Evolutionary conservation across 441 rosid genomes (phyloP), one percentile per base, ranked within the genome.

Genomic region (Biscutella auriculata): DNA sequence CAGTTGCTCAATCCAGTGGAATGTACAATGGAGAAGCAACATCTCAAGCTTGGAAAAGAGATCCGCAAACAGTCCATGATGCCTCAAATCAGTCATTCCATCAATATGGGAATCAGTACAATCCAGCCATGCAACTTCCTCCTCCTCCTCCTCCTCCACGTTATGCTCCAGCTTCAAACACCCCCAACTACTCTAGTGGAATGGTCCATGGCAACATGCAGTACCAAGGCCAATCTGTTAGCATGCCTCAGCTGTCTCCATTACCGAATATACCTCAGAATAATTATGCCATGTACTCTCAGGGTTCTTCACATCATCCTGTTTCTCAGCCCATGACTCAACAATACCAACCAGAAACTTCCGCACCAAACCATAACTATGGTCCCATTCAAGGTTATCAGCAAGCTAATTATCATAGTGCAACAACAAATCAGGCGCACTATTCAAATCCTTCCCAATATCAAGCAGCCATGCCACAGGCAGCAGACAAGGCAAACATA

Each of bases 41-140:
- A 13, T 60, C 78, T 12, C 88, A 81, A 65, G 79, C 66, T 51
- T 82, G 88, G 87, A 82, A 64, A 23, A 75, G 71, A 46, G 83
- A 77, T 34, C 48, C 40, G 3, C 72, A 79, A 67, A 81, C 74
- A 53, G 53, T 57, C 23, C 66, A 81, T 23, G 88, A 85, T 57
- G 60, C 68, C 50, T 40, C 74, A 16, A 74, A 62, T 62, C 80
- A 80, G 62, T 60, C 75, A 5, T 68, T 61, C 44, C 84, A 80
- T 60, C 85, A 74, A 56, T 49, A 49, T 13, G 90, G 80, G 12
- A 78, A 66, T 70, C 96, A 81, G 33, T 73, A 72, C 56, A 82
- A 63, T 69, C 69, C 79, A 67, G 76, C 68, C 7, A 67, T 66
- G n/a, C 88, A 72, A 34, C 53, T 70, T 69, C 76, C 84, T 37